Evolutionary conservation across 2,329 filamentous ascomycete genomes (phyloP), one percentile per base, ranked within the genome.

Genomic region (Cercospora janseana): DNA sequence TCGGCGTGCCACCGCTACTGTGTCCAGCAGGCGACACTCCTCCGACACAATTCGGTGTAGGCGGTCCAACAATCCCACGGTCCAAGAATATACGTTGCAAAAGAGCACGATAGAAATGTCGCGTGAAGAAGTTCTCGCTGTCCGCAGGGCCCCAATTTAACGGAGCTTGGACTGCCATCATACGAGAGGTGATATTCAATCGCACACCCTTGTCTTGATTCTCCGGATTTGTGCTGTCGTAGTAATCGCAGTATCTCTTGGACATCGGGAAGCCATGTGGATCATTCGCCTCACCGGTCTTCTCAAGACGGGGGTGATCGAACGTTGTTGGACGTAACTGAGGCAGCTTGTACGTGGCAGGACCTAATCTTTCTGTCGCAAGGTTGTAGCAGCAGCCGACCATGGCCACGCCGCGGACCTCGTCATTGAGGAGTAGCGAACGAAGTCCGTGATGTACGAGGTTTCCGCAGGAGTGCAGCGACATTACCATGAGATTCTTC

Each of bases 331-430:
- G 86, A 6, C 90, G 85, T 27, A 92, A 78, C 41, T 82, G 81
- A 1, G 89, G 85, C 15, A 88, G 78, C 68, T 96, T 95, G 75
- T 88, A 92, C 0, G 88, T 90, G 13, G 89, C 86, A 1, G 90
- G 88, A 0, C 88, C 88, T 9, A 96, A 80, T 50, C 88, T 83
- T 70, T 97, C 93, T 0, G 92, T 96, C 60, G 97, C 75, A 4
- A 97, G 81, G 63, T 98, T 98, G 77, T 98, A 97, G 76, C 93
- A 98, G 75, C 93, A 98, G 38, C 93, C 93, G 53, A 98, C 89
- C 66, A 98, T 91, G 51, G 92, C 92, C 16, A 97, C 86, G n/a
- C 90, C 89, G 24, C 83, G 82, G 48, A 97, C 91, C 4, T 83
- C 80, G 0, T 87, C 85, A 65, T 96, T 97, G 50, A 94, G 72